Conservation (phyloP, 2,329 filamentous ascomycete species). For the Metarhizium humberi region DNA sequence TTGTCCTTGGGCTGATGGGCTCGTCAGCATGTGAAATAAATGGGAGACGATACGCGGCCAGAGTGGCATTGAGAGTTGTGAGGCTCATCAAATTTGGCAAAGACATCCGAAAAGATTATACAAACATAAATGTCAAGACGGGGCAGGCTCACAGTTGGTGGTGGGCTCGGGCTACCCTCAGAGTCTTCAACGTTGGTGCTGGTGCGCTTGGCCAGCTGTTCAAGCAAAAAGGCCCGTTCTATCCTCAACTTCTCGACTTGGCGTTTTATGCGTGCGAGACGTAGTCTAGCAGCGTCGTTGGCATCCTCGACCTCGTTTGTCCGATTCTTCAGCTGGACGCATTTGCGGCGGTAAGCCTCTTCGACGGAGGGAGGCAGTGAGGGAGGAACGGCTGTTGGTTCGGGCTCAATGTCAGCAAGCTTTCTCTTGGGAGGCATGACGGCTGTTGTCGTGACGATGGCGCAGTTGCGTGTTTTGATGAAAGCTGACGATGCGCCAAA, state of each 20-base stretch:
- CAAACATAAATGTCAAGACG: background rate
- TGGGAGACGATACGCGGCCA: background rate
- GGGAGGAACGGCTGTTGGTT: constrained; percentile 40
- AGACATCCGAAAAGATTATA: background rate
- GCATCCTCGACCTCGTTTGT: constrained; percentile 86
- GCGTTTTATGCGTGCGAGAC: constrained; percentile 70
- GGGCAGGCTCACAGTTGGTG: constrained; percentile 54
- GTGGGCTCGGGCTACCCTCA: constrained; percentile 70
- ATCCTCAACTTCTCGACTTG: constrained; percentile 88
- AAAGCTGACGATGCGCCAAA: background rate
- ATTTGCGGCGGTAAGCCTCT: constrained; percentile 92
- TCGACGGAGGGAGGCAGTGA: constrained; percentile 81
- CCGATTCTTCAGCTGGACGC: constrained; percentile 85
- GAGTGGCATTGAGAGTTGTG: background rate
- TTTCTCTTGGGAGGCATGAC: constrained; percentile 28
- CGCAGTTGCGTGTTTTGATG: background rate
- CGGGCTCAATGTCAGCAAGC: constrained; percentile 26
- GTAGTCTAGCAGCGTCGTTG: constrained; percentile 74
- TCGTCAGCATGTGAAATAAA: constrained; percentile 17
- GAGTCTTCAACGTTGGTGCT: constrained; percentile 69
- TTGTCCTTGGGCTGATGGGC: constrained; percentile 62
- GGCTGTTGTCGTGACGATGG: constrained; percentile 2
- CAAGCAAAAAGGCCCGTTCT: constrained; percentile 66
- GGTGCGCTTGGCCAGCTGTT: constrained; percentile 65
- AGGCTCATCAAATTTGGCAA: background rate